These are phyloP conservation scores for Ambrosiella xylebori DNA, from an alignment of 2,329 filamentous ascomycete species.

Conservation along the genomic window DNA sequence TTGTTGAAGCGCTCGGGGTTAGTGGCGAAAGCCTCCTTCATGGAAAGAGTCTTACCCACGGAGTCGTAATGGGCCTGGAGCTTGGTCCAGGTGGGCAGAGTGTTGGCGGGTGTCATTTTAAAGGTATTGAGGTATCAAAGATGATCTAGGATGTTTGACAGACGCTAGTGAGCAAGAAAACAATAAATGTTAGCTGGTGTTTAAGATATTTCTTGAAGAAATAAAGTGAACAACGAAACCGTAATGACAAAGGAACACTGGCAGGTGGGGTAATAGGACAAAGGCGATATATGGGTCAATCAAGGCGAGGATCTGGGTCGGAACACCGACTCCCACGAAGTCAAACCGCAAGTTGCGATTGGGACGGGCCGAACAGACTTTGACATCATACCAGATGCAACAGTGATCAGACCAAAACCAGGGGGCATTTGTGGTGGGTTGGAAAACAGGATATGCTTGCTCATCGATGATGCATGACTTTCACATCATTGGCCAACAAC, in stretches of 20 bases:
- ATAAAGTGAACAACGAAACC: background rate
- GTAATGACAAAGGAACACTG: background rate
- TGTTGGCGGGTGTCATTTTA: constrained; percentile 66
- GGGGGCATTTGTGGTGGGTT: background rate
- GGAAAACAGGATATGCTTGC: background rate
- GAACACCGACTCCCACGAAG: background rate
- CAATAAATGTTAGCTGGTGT: background rate
- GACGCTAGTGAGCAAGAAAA: background rate
- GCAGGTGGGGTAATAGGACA: background rate
- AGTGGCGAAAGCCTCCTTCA: constrained; percentile 83
- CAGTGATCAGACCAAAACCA: constrained; percentile 2
- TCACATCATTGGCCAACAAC: background rate
- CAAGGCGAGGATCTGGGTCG: background rate
- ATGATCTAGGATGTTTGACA: background rate
- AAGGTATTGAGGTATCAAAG: background rate
- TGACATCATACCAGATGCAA: constrained; percentile 6
- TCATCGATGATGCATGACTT: background rate
- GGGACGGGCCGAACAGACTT: constrained; percentile 3
- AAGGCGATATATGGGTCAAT: constrained; percentile 1
- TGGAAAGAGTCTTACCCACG: constrained; percentile 73
- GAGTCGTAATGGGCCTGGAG: constrained; percentile 81
- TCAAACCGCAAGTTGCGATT: background rate
- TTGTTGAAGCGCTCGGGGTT: constrained; percentile 80
- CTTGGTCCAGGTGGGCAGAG: constrained; percentile 72
- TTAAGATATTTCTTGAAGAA: background rate